These are phyloP conservation scores for Vitis amurensis DNA, from an alignment of 164 flowering plant species.

Conservation along the genomic window DNA sequence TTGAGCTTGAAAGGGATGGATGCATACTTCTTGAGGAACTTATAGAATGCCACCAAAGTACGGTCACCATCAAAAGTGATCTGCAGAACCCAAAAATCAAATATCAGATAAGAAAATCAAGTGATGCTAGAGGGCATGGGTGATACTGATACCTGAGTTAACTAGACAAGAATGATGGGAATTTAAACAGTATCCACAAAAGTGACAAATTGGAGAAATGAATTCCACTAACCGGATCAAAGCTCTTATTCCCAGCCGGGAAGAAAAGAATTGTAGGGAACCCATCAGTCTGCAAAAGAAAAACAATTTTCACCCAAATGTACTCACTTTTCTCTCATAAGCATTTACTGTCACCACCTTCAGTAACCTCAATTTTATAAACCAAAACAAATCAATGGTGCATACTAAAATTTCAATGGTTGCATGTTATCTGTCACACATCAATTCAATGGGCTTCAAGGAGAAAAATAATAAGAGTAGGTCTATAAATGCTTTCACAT, in stretches of 20 bases:
- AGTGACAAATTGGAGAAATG: not conserved
- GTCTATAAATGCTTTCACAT: too few relatives aligned
- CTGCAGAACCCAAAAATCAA: slow-evolving; percentile 34
- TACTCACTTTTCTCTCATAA: not conserved
- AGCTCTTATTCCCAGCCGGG: slow-evolving; percentile 94
- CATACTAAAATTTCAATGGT: too few relatives aligned
- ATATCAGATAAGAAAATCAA: not conserved
- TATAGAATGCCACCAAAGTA: slow-evolving; percentile 76
- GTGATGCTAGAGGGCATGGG: not conserved
- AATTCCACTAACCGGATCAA: slow-evolving; percentile 68
- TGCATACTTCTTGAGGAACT: slow-evolving; percentile 85
- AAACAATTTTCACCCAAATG: not conserved
- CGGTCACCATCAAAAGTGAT: slow-evolving; percentile 73
- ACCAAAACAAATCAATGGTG: too few relatives aligned
- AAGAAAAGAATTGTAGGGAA: slow-evolving; percentile 86
- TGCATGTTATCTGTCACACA: too few relatives aligned
- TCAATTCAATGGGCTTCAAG: too few relatives aligned
- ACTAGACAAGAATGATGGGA: too few relatives aligned
- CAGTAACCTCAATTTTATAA: too few relatives aligned
- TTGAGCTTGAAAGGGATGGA: slow-evolving; percentile 71
- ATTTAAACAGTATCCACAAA: not conserved
- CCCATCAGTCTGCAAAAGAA: slow-evolving; percentile 73
- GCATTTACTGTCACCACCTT: too few relatives aligned
- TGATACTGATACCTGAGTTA: too few relatives aligned
- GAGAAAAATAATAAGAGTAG: too few relatives aligned